These are phyloP conservation scores for Vaccinium vitisidaea DNA, from an alignment of 148 eudicot species.

Conservation along the genomic window DNA sequence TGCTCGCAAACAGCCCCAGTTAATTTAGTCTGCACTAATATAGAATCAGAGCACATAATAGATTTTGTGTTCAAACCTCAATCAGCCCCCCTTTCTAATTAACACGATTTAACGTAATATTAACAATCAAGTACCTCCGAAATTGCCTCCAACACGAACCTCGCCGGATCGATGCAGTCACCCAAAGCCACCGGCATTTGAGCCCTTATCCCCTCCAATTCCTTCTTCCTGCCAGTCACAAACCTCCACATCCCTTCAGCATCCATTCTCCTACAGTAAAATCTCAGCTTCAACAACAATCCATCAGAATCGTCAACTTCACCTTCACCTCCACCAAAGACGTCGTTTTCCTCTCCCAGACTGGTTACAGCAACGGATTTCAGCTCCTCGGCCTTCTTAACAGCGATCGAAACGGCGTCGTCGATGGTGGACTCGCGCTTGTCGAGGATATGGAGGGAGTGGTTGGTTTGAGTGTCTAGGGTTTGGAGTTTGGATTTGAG, in stretches of 20 bases:
- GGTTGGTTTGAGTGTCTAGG: constrained; percentile 59
- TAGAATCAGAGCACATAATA: too few relatives aligned
- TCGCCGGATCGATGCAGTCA: constrained; percentile 82
- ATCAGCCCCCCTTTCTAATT: too few relatives aligned
- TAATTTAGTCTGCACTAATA: too few relatives aligned
- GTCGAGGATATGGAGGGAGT: constrained; percentile 49
- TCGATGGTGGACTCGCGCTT: constrained; percentile 66
- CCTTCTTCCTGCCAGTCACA: constrained; percentile 63
- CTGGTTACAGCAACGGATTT: constrained; percentile 33
- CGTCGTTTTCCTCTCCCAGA: constrained; percentile 6
- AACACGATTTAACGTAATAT: too few relatives aligned
- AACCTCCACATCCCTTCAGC: constrained; percentile 70
- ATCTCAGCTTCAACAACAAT: constrained; percentile 42
- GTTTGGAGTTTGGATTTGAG: constrained; percentile 52
- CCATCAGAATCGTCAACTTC: constrained; percentile 69
- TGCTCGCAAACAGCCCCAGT: too few relatives aligned
- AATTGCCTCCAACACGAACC: constrained; percentile 72
- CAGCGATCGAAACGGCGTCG: constrained; percentile 49
- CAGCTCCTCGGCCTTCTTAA: constrained; percentile 47
- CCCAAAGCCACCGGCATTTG: constrained; percentile 51
- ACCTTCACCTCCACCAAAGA: constrained; percentile 3
- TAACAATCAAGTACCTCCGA: constrained; percentile 36
- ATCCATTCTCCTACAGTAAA: constrained; percentile 63
- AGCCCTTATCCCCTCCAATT: constrained; percentile 50
- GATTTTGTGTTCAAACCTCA: too few relatives aligned